Conservation (phyloP, 2,329 filamentous ascomycete genomes). For the Scleromitrula shiraiana region DNA sequence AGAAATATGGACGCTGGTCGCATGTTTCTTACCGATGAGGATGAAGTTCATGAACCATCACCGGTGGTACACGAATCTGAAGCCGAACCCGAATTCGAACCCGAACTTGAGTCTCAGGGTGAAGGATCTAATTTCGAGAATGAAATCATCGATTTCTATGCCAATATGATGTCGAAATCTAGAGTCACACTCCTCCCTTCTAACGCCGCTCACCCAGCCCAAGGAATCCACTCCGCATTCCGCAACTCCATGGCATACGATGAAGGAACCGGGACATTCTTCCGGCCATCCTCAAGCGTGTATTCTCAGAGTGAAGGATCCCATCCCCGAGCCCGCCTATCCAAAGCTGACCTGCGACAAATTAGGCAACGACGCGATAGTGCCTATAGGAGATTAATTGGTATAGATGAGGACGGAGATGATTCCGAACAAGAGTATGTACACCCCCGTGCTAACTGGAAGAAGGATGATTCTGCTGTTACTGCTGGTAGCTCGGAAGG, state of each 20-base stretch:
- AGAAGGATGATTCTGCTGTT: too few species aligned
- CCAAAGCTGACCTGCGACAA: too few species aligned
- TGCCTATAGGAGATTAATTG: too few species aligned
- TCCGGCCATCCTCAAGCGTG: background rate
- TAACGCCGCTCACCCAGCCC: too few species aligned
- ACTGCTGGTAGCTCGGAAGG: too few species aligned
- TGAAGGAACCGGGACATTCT: background rate
- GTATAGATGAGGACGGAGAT: too few species aligned
- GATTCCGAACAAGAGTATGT: too few species aligned
- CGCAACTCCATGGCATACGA: conserved; percentile 6
- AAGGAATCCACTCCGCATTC: conserved; percentile 14
- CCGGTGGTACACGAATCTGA: conserved; percentile 27
- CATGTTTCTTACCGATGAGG: background rate
- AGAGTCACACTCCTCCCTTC: background rate
- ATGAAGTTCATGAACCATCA: conserved; percentile 27
- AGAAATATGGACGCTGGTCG: background rate
- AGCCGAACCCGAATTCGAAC: conserved; percentile 1
- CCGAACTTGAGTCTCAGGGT: background rate
- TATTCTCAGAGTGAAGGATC: background rate
- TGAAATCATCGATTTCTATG: conserved; percentile 18
- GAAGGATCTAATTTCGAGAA: conserved; percentile 14
- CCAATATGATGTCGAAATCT: conserved; percentile 9
- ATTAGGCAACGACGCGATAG: too few species aligned
- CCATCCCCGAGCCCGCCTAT: too few species aligned
- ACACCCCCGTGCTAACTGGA: too few species aligned